Conservation (phyloP, 2,329 filamentous ascomycete species). For the Trichoderma pleuroti region DNA sequence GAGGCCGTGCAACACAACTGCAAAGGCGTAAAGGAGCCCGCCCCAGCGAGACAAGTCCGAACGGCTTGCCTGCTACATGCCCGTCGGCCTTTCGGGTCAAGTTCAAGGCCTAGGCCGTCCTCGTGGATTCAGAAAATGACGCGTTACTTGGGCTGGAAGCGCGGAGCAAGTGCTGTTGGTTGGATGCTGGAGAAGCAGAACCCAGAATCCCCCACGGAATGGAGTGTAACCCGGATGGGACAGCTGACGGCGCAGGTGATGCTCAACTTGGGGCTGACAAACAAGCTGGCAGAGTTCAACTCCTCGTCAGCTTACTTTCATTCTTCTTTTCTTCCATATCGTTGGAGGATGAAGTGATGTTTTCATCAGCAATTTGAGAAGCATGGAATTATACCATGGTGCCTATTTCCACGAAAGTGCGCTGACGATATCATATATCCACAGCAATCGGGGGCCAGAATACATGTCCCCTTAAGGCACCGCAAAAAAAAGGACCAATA, state of each 20-base stretch:
- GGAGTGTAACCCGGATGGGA: background rate
- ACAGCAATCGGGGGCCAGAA: background rate
- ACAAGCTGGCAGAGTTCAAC: background rate
- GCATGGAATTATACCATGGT: background rate
- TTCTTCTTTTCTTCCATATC: background rate
- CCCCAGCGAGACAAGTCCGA: conserved; percentile 8
- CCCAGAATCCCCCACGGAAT: background rate
- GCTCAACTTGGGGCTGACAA: background rate
- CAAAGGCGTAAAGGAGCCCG: too few relatives aligned
- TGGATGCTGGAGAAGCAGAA: background rate
- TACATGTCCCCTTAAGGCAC: background rate
- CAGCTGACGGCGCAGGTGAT: background rate
- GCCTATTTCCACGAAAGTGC: background rate
- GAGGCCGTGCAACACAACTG: background rate
- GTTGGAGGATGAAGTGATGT: background rate
- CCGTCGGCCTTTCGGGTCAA: conserved; percentile 8
- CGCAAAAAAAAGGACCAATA: background rate
- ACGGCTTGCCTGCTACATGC: background rate
- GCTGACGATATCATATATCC: background rate
- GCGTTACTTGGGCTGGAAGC: background rate
- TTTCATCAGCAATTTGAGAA: background rate
- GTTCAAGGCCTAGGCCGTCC: background rate
- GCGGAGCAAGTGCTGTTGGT: background rate
- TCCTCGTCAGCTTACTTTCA: background rate
- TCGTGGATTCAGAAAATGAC: background rate